A percentile compares a stretch with the other conserved stretches of the same genome.
Evolutionary conservation across 441 rosid genomes (phyloP).

Genomic region (Pelargonium fulgidum): DNA sequence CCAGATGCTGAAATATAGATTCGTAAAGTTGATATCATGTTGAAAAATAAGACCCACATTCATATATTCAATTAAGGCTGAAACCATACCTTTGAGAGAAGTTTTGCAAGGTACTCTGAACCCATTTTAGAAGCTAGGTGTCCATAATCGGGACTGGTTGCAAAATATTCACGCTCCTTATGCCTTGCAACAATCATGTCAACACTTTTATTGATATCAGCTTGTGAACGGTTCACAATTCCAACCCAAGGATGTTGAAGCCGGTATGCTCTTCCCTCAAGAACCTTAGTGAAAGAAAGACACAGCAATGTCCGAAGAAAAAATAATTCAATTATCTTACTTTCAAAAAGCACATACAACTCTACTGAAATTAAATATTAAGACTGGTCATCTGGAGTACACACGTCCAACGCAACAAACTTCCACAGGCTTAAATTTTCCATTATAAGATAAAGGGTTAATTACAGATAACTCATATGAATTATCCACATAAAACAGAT

Average conservation of each 20-base stretch:
- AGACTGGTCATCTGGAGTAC: too few species aligned
- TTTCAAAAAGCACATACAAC: neutral
- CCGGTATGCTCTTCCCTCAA: constrained; percentile 92
- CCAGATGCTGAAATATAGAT: constrained; percentile 61
- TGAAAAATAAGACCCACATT: neutral
- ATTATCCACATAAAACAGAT: too few species aligned
- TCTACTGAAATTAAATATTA: neutral
- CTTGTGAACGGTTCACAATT: constrained; percentile 86
- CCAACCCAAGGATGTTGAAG: constrained; percentile 99
- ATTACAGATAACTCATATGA: too few species aligned
- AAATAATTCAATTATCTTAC: constrained; percentile 20
- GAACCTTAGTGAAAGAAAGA: constrained; percentile 42
- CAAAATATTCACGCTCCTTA: constrained; percentile 91
- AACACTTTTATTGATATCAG: constrained; percentile 38
- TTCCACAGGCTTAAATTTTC: too few species aligned
- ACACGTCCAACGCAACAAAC: too few species aligned
- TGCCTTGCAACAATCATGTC: constrained; percentile 89
- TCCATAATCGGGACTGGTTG: constrained; percentile 92
- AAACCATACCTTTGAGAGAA: constrained; percentile 63
- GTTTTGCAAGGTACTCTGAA: constrained; percentile 91
- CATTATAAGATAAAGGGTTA: too few species aligned
- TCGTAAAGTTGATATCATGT: neutral
- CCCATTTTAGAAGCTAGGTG: constrained; percentile 94
- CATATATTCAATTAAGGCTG: constrained; percentile 13
- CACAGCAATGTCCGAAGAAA: constrained; percentile 11